These are phyloP conservation scores for Schoenoplectus triqueter DNA, from an alignment of 202 grass and related monocot species.

Conservation along the genomic window DNA sequence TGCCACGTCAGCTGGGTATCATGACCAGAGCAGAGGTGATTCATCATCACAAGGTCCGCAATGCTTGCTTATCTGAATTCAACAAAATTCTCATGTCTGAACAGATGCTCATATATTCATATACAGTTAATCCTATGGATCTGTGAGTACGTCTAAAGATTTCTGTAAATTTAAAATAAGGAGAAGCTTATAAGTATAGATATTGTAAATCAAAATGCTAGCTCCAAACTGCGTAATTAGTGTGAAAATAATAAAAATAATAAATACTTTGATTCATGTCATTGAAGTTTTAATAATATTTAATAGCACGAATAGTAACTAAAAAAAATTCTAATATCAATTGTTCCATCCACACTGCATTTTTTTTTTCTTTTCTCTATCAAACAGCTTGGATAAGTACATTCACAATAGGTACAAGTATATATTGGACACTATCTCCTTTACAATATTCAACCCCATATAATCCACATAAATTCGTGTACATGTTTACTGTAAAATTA, in stretches of 20 bases:
- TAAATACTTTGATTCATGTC: too few species aligned
- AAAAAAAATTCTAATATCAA: too few species aligned
- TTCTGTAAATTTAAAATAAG: not conserved
- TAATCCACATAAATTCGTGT: too few species aligned
- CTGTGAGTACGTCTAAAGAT: not conserved
- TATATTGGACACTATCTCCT: too few species aligned
- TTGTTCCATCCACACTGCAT: too few species aligned
- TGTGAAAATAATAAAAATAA: not conserved
- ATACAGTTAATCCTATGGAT: not conserved
- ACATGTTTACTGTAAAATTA: too few species aligned
- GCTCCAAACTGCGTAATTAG: not conserved
- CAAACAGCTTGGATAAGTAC: too few species aligned
- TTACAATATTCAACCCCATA: too few species aligned
- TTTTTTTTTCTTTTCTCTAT: too few species aligned
- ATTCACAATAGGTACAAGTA: too few species aligned
- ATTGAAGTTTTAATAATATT: too few species aligned
- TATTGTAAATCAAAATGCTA: not conserved
- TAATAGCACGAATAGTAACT: too few species aligned
- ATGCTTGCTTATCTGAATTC: not conserved
- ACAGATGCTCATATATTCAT: not conserved
- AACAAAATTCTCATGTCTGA: not conserved
- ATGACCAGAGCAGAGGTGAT: not conserved
- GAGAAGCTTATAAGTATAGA: not conserved
- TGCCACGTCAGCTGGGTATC: conserved; percentile 36
- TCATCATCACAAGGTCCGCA: not conserved